Evolutionary conservation across 2,329 filamentous ascomycete genomes (phyloP), one percentile per base, ranked within the genome.

Genomic region (Ophiostoma pallidulum): DNA sequence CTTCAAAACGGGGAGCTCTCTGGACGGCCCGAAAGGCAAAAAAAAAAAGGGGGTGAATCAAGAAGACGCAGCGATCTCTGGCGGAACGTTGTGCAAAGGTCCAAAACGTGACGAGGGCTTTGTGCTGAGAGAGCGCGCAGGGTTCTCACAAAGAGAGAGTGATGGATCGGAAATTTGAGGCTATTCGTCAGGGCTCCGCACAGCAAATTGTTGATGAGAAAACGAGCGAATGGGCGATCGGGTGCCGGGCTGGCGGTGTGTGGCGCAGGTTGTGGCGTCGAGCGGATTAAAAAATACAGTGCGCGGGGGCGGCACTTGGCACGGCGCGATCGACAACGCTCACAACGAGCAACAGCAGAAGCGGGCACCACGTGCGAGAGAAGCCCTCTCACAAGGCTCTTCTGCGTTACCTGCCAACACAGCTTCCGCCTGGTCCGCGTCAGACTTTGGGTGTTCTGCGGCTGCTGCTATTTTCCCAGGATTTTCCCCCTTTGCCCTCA

Each of bases 221-320:
- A n/a, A 28, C 10, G 10, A 28, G 24, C 24, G 24, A 28, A 28
- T 28, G 24, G 24, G 24, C 24, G 24, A n/a, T 28, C 6, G 6
- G 24, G 24, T 28, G 24, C 24, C 24, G 24, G 24, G 10, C 24
- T 6, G 16, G 20, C 32, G 33, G 29, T 38, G 12, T 24, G 42
- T 45, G 42, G 42, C 42, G 42, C 42, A 45, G 12, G 8, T 43
- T n/a, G n/a, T n/a, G n/a, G n/a, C n/a, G n/a, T n/a, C n/a, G n/a
- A n/a, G n/a, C n/a, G n/a, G n/a, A n/a, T n/a, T n/a, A n/a, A 33
- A 22, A 22, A 28, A 28, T 8, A 36, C 7, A 26, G 24, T 31
- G 20, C 33, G 6, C 16, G 9, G 9, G 10, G 13, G 37, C 2
- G 12, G 2, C 33, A 6, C n/a, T 36, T 38, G 9, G 42, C 42